phyloP scores from a whole-genome alignment of 1,284 basidiomycete genomes.

The Sporisorium exsertum region DNA sequence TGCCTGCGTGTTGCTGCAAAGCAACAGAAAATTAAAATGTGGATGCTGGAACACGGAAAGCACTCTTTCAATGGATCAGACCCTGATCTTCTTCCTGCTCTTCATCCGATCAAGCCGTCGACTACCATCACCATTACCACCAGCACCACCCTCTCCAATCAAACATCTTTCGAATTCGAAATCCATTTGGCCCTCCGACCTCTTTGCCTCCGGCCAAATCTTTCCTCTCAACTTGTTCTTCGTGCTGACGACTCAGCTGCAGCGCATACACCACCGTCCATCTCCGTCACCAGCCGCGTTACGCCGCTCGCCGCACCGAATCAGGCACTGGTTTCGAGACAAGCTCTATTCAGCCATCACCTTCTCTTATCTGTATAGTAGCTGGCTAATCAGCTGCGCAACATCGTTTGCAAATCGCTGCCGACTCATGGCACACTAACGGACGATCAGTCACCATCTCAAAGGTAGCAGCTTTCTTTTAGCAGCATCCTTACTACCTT shows the following conservation, averaged over 20 bases:
- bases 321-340: too few relatives aligned
- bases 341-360: not conserved
- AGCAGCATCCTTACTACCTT: too few relatives aligned
- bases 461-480: too few relatives aligned
- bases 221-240: not conserved
- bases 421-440: too few relatives aligned
- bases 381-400: not conserved
- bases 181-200: not conserved
- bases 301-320: not conserved
- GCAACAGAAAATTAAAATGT: not conserved
- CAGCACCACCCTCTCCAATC: not conserved
- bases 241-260: not conserved
- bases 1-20: not conserved
- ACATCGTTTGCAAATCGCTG: not conserved
- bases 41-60: slow-evolving; percentile 1
- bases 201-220: not conserved
- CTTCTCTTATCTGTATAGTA: too few relatives aligned
- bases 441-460: too few relatives aligned
- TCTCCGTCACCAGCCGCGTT: not conserved
- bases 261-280: not conserved
- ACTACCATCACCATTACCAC: not conserved
- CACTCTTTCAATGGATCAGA: not conserved
- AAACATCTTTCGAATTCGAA: not conserved
- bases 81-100: slow-evolving; percentile 6
- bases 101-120: not conserved